Evolutionary conservation across 2,329 filamentous ascomycete genomes (phyloP), one percentile per base, ranked within the genome.

Genomic region (Penicillium sp.): DNA sequence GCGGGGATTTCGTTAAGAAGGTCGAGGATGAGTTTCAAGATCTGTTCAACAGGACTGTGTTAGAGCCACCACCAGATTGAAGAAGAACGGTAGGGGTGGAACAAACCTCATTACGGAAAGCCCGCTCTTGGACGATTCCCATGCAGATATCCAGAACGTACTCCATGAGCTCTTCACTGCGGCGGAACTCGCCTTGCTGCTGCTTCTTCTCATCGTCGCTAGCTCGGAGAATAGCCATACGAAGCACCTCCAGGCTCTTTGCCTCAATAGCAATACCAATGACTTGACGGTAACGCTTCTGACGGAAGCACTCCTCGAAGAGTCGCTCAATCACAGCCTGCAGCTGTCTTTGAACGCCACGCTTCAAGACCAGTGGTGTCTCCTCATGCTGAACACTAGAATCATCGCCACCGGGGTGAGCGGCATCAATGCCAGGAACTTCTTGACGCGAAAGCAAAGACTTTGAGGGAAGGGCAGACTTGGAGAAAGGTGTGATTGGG

Each of bases 241-340:
- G 89, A 45, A 99, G 85, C 35, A 98, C 90, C 60, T 95, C 90
- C 19, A 98, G 84, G 73, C 95, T 96, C 76, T 93, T 92, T 63
- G 95, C 93, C 79, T 99, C 95, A 38, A 99, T 90, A 10, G 95
- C 93, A 70, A 99, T 97, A 60, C 95, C 95, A 47, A 99, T 92
- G 8, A 99, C 95, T 78, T 99, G 95, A 69, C 92, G 89, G 79
- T 97, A 99, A 65, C 92, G 89, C 65, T 91, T 92, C 71, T 93
- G 88, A 67, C 87, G 85, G 73, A 97, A 89, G 79, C 94, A 98
- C 77, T 87, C 91, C 79, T 96, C 91, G 69, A 99, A 98, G 45
- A 99, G 85, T 59, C 92, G 88, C 77, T 96, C 90, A 67, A 98
- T 93, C 56, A 97, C 88, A 49, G 84, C 82, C 72, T 96, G 91